Evolutionary conservation across 2,329 filamentous ascomycete genomes (phyloP), one percentile per base, ranked within the genome.

Genomic region (Thermothelomyces thermophilus): DNA sequence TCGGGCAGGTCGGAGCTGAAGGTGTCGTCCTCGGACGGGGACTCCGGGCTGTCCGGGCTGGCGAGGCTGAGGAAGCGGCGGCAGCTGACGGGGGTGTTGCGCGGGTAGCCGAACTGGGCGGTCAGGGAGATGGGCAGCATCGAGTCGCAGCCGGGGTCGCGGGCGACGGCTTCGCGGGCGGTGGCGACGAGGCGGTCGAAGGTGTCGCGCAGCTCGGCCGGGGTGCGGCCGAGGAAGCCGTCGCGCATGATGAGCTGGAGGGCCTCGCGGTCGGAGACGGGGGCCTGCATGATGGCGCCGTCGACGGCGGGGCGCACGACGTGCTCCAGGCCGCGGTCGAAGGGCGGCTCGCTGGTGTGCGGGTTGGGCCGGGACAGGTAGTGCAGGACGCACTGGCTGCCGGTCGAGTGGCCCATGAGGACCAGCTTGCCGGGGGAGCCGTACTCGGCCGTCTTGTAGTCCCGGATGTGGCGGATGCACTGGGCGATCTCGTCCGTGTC

Each of bases 241-340:
- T 68, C 64, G 40, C 81, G 68, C 1, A 77, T 61, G 6, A 73
- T 60, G 3, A 67, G 67, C 11, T 64, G 61, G 28, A 86, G 61
- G 0, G 75, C 78, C 63, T 94, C 84, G 31, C 88, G 76, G 64
- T 95, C 89, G 1, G 82, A 87, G 2, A 90, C 83, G 0, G 86
- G 82, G 0, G 84, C 87, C 65, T 95, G 90, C 48, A 95, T 70
- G 45, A 95, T 85, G 46, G 82, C 83, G 26, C 84, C 89, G 52
- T 91, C 80, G 5, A 86, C 63, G 0, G 46, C 48, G 0, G 73
- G 72, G 3, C 78, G 67, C 8, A 59, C 52, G 1, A 93, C 68
- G 0, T 69, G 61, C 48, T 54, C 67, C 26, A 54, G 60, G 39
- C 60, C 56, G 28, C 30, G 62, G 58, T 53, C 65, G 48, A 72